Evolutionary conservation across 805 yeast genomes (phyloP), one percentile per base, ranked within the genome.

Genomic region (Nakazawaea ishiwadae): DNA sequence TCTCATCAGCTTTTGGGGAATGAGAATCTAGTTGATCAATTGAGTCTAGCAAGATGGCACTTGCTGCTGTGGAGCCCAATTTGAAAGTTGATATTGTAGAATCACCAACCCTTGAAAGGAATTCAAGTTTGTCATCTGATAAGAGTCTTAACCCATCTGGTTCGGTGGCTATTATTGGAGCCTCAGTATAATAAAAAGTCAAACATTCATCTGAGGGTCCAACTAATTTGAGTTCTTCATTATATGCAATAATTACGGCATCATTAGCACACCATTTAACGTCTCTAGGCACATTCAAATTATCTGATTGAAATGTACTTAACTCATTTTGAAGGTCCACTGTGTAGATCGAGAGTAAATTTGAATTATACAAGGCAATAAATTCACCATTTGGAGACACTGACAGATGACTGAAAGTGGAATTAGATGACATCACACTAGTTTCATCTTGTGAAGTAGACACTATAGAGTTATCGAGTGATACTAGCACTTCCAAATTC

Each of bases 261-360:
- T 88, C 96, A 49, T 81, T 78, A 0, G 91, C 87, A 55, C 96
- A 83, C 98, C 97, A 93, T 44, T 69, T 71, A 15, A 85, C 62
- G 45, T 72, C 70, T 31, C 53, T 58, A 0, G 83, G 79, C 0
- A 51, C 45, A 4, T 59, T 41, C 20, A 58, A 18, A 43, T 52
- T 51, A 17, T 52, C 56, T 2, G 75, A 63, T 7, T 69, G 56
- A 51, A 67, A 37, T 35, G 68, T 73, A 32, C 71, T 59, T 12
- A 76, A 59, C 5, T 65, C 60, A 23, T 63, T 63, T 42, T 66
- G 60, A 43, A 77, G 73, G 41, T 65, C 70, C 31, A 63, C 58
- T 39, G 79, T 71, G 18, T 71, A 57, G 6, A 85, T 79, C 42
- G 67, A 72, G 0, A 84, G 58, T 15, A 65, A 68, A 11, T 71